Base-by-base conservation (phyloP, 2,329 filamentous ascomycete species). In the Nannizzia gypsea region DNA sequence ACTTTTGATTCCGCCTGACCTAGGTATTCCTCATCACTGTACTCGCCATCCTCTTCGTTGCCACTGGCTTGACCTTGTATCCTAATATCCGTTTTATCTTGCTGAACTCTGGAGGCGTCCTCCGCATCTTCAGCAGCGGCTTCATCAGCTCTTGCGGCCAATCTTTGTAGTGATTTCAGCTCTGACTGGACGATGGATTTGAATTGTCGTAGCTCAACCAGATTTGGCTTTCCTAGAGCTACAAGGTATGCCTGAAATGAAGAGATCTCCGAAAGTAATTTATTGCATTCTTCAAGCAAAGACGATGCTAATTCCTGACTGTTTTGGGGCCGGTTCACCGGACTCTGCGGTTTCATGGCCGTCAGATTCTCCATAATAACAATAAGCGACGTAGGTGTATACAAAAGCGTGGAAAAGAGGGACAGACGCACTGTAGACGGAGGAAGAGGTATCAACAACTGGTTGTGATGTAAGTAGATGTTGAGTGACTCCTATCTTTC, bases 151-250 rank as follows among this genome's bases (percentile, higher is more conserved):
- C 69, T 66, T 22, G 61, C 62, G 1, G 66, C 63, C 20, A 80
- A 69, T 62, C 74, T 78, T 62, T 79, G 71, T 48, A 82, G 65
- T 44, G 73, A 73, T 61, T 73, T 76, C 61, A 79, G 66, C 63
- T 83, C 80, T 1, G 78, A 72, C 44, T 75, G 68, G 2, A 82
- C 68, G 15, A 72, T 76, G 9, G 73, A 74, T 44, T 74, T 77
- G 62, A 82, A 78, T 28, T 76, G 73, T 9, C 79, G 74, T 54
- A 80, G 67, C 62, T 82, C 80, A 5, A 81, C 75, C 17, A 71
- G 67, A 59, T 78, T 73, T 15, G 78, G 76, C 60, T 76, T 75
- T 36, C 74, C 75, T 44, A 68, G 68, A n/a, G 68, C 57, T 38
- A 68, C 67, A 48, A 81, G 67, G 55, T 75, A 71, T 15, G 67